Base-by-base conservation (phyloP, 805 yeast species). In the Groenewaldozyma salmanticensis region DNA sequence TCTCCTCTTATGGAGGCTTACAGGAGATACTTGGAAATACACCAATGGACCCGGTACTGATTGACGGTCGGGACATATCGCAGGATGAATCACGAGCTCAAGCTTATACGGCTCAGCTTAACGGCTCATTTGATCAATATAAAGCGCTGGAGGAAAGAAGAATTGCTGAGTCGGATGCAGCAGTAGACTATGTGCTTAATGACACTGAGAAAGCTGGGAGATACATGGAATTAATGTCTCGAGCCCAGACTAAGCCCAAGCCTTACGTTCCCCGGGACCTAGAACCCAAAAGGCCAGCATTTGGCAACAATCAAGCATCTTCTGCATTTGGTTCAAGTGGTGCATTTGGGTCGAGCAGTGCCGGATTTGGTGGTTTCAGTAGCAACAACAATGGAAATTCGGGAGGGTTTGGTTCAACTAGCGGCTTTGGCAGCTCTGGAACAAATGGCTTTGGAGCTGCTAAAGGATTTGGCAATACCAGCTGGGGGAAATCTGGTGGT, bases 191-290 rank as follows among this genome's bases (percentile, higher is more conserved):
- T 33, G 37, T 77, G 2, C 52, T 52, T 6, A 57, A 55, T 0
- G 70, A 73, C 42, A 54, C 72, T 2, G 59, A 61, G 18, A 65
- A 68, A 49, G 81, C 79, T 4, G 80, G 79, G 1, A 62, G 81
- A 37, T 77, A 68, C 53, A 53, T 70, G n/a, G 81, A 78, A 44
- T 48, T 66, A 17, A 9, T 13, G 13, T 60, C 72, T 4, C 66
- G 71, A 1, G 55, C 56, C 32, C 37, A 41, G 3, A 27, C 33
- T 2, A 15, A 39, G 11, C 19, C 18, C 11, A 46, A 43, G 33
- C 47, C 51, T 2, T 49, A 33, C 22, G 45, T 42, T 4, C 38
- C 48, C n/a, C 18, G 33, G 15, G 36, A 24, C 13, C 13, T 24
- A 24, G 11, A 7, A 24, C 29, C 29, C 13, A 24, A 24, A 9